Base-by-base conservation (phyloP, 2,329 filamentous ascomycete species). In the Colletotrichum destructivum region DNA sequence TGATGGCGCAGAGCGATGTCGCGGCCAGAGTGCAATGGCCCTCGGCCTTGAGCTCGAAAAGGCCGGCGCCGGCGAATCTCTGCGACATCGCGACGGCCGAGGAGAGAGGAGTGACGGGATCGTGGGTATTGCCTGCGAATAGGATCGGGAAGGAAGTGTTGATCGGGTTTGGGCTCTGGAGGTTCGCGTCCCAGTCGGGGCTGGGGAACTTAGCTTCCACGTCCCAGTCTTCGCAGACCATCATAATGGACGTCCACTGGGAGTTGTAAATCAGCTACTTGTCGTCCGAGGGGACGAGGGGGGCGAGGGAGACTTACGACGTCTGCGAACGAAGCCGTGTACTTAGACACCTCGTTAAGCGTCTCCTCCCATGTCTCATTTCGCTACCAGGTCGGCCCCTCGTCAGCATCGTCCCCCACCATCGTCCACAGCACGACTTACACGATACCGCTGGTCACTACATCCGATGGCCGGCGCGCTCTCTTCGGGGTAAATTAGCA, bases 61-160 rank as follows among this genome's bases (percentile, higher is more conserved):
- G 75, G 42, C 81, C 81, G 5, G 82, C 78, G 54, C 77, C 76
- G 8, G 77, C 74, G 69, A 84, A 84, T 71, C 79, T 79, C 38
- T 76, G 77, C 35, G 81, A 78, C 81, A 83, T 83, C 23, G 79
- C 78, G 26, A 85, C 79, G 1, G 84, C 87, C 52, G 84, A 84
- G 54, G 76, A 74, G 6, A 91, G 78, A 3, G 89, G 89, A 0
- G 89, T 91, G 21, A 91, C 88, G 1, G 89, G 89, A 68, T 91
- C 89, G 16, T 87, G 82, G 0, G 85, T 87, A 75, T 88, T 90
- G 46, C 85, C 86, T 15, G 90, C 79, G 76, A 90, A 88, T 8
- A 91, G 82, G 42, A 91, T 81, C 0, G 89, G 89, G 73, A 88
- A 84, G 7, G 83, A 81, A 7, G 86, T 89, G 35, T 84, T 72